These are phyloP conservation scores for Xerophyta viscosa DNA, from an alignment of 106 monocot species.

Conservation along the genomic window DNA sequence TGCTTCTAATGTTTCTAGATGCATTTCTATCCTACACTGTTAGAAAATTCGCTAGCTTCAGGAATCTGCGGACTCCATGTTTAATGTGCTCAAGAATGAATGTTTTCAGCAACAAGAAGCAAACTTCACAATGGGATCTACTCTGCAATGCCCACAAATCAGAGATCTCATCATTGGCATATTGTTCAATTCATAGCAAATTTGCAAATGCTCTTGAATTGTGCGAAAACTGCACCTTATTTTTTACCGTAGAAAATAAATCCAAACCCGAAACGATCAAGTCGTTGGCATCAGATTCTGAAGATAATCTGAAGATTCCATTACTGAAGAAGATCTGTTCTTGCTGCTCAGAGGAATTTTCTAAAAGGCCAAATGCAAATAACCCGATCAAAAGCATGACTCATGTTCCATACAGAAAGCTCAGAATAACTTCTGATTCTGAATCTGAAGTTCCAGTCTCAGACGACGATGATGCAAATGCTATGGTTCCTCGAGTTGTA, in stretches of 20 bases:
- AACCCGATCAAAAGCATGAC: constrained; percentile 11
- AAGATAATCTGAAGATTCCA: background rate
- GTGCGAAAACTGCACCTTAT: constrained; percentile 26
- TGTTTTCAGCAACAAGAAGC: constrained; percentile 4
- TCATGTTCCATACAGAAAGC: constrained; percentile 27
- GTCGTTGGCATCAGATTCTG: background rate
- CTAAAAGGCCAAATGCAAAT: background rate
- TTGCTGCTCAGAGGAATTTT: constrained; percentile 24
- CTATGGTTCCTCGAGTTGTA: background rate
- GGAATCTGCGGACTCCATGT: constrained; percentile 18
- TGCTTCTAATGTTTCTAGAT: constrained; percentile 13
- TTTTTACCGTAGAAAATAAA: background rate
- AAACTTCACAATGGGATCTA: constrained; percentile 4
- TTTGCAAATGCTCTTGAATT: constrained; percentile 28
- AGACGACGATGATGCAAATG: constrained; percentile 24
- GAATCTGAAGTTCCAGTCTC: constrained; percentile 33
- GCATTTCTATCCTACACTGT: constrained; percentile 6
- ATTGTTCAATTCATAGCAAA: constrained; percentile 25
- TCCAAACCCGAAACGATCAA: background rate
- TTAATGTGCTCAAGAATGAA: constrained; percentile 18
- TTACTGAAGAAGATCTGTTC: constrained; percentile 21
- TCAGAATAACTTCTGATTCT: constrained; percentile 33
- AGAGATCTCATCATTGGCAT: constrained; percentile 33
- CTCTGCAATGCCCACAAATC: constrained; percentile 13
- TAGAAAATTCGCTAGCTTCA: constrained; percentile 9